Conservation (phyloP, 257 asterid species). For the Capsicum rhomboideum region DNA sequence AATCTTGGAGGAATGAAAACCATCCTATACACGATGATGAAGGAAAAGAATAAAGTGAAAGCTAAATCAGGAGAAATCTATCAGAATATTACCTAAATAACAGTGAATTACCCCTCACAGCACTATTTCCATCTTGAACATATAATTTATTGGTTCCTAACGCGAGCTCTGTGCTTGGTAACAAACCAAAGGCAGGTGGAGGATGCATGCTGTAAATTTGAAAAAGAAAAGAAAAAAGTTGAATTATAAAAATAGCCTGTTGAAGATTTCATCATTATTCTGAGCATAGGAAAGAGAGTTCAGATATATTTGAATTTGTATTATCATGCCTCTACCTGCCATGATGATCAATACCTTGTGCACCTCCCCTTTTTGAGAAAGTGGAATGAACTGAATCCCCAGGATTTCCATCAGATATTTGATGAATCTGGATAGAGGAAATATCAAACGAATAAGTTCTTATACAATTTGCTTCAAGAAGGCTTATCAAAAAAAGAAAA, state of each 20-base stretch:
- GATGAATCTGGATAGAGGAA: conserved; percentile 39
- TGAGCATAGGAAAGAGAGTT: background rate
- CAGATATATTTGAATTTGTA: background rate
- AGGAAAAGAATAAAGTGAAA: conserved; percentile 11
- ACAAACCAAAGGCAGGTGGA: conserved; percentile 57
- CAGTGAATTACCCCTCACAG: conserved; percentile 47
- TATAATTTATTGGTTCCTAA: conserved; percentile 26
- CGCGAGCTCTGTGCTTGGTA: conserved; percentile 35
- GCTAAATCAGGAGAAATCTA: conserved; percentile 51
- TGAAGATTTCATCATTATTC: background rate
- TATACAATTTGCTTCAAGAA: background rate
- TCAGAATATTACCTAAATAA: conserved; percentile 56
- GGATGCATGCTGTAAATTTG: conserved; percentile 45
- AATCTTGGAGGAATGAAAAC: background rate
- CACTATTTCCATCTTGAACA: conserved; percentile 36
- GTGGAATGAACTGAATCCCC: conserved; percentile 39
- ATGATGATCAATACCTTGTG: conserved; percentile 25
- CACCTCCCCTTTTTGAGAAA: conserved; percentile 22
- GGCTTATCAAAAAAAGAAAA: background rate
- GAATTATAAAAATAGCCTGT: too few species aligned
- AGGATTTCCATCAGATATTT: conserved; percentile 33
- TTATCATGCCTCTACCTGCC: conserved; percentile 15
- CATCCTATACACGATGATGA: background rate
- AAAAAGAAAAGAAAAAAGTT: background rate
- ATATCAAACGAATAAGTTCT: background rate